A percentile compares a stretch with the other conserved stretches of the same genome.
Conservation (phyloP, 2,329 filamentous ascomycete genomes). For the Colletotrichum theobromicola region DNA sequence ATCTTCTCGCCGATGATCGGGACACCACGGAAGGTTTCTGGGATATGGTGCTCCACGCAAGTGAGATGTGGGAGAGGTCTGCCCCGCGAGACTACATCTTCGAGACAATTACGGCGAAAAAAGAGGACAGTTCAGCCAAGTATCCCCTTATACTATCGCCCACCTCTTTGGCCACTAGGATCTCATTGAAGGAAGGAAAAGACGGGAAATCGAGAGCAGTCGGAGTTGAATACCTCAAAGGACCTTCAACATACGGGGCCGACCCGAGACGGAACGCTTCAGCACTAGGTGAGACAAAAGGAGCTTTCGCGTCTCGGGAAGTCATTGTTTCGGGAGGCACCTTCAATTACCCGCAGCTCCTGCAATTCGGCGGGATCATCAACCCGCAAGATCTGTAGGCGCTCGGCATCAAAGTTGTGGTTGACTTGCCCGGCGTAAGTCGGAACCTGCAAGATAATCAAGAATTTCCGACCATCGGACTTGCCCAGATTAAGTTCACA, state of each 20-base stretch:
- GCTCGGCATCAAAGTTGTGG: constrained; percentile 55
- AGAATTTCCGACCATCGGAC: constrained; percentile 37
- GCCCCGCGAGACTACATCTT: constrained; percentile 21
- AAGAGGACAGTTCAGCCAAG: constrained; percentile 48
- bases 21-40: not conserved
- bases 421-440: constrained; percentile 46
- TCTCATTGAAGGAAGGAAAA: constrained; percentile 37
- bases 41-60: not conserved
- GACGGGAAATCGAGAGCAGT: constrained; percentile 29
- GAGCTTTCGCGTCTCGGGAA: constrained; percentile 40
- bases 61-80: not conserved
- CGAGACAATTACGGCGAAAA: constrained; percentile 38
- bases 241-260: constrained; percentile 44
- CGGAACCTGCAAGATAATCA: constrained; percentile 55
- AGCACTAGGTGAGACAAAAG: constrained; percentile 17
- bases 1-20: not conserved
- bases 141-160: constrained; percentile 47
- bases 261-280: constrained; percentile 38
- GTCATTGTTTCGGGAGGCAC: constrained; percentile 55
- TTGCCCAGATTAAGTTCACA: constrained; percentile 20
- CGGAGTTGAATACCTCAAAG: constrained; percentile 46
- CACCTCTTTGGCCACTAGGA: constrained; percentile 38
- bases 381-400: constrained; percentile 39
- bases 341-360: constrained; percentile 50
- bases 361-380: constrained; percentile 51